Conservation (phyloP, 257 asterid genomes). For the Solanum rostratum region DNA sequence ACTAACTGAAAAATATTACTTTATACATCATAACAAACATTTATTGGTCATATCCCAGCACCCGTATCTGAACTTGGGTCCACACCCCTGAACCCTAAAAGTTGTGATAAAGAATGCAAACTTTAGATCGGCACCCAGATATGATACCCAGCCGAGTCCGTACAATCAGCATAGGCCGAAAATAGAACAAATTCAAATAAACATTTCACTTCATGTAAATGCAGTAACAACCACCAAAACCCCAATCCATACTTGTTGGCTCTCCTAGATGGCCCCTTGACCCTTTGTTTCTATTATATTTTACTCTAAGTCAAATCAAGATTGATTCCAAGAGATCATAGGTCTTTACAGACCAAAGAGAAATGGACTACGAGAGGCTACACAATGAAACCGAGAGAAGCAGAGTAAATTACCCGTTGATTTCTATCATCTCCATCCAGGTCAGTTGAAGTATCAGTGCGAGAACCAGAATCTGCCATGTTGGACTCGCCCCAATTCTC, state of each 20-base stretch:
- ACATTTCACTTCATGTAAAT: not conserved
- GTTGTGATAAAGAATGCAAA: not conserved
- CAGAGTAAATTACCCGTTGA: conserved; percentile 36
- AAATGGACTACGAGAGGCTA: not conserved
- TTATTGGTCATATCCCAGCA: not conserved
- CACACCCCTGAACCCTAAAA: not conserved
- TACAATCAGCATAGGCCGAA: not conserved
- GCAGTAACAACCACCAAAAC: not conserved
- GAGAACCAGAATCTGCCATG: conserved; percentile 75
- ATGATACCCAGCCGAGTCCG: not conserved
- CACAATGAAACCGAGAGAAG: not conserved
- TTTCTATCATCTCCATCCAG: conserved; percentile 60
- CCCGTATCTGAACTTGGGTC: not conserved
- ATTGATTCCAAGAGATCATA: not conserved
- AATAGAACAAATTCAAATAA: not conserved
- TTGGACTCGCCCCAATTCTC: conserved; percentile 94
- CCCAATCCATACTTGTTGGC: not conserved
- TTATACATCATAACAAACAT: not conserved
- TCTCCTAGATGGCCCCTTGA: not conserved
- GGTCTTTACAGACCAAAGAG: not conserved
- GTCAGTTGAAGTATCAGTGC: conserved; percentile 74
- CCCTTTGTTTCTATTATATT: not conserved
- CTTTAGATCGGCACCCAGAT: not conserved
- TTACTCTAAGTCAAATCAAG: not conserved
- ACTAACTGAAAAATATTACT: not conserved